Evolutionary conservation across 805 yeast genomes (phyloP).

Genomic region (Wickerhamomyces silvicola): DNA sequence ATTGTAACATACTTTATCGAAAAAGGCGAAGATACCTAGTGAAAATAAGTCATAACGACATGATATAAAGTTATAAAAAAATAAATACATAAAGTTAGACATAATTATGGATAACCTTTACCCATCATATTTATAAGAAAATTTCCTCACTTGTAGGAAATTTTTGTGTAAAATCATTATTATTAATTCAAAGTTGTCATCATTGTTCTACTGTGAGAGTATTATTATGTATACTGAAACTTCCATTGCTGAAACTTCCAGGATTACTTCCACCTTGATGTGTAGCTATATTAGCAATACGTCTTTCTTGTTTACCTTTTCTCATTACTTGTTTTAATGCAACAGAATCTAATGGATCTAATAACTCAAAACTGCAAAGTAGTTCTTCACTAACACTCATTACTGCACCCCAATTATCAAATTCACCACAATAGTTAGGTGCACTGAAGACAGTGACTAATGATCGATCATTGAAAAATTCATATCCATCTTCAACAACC

Average conservation of each 20-base stretch:
- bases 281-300: conserved; percentile 42
- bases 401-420: conserved; percentile 93
- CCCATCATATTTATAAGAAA: too few relatives aligned
- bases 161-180: too few relatives aligned
- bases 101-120: too few relatives aligned
- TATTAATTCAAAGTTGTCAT: too few relatives aligned
- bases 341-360: conserved; percentile 89
- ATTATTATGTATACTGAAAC: conserved; percentile 11
- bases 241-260: conserved; percentile 19
- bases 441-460: conserved; percentile 77
- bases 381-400: conserved; percentile 94
- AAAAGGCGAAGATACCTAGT: too few relatives aligned
- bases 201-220: too few relatives aligned
- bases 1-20: too few relatives aligned
- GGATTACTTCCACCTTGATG: conserved; percentile 9
- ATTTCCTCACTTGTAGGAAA: too few relatives aligned
- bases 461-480: conserved; percentile 67
- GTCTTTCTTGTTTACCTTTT: conserved; percentile 84
- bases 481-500: conserved; percentile 89
- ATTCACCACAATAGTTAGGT: conserved; percentile 59
- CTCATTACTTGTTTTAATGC: conserved; percentile 94
- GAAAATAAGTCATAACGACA: too few relatives aligned
- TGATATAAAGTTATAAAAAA: too few relatives aligned
- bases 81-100: too few relatives aligned
- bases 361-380: conserved; percentile 84